Base-by-base conservation (phyloP, 345 rosid species). In the Brassica carinata region DNA sequence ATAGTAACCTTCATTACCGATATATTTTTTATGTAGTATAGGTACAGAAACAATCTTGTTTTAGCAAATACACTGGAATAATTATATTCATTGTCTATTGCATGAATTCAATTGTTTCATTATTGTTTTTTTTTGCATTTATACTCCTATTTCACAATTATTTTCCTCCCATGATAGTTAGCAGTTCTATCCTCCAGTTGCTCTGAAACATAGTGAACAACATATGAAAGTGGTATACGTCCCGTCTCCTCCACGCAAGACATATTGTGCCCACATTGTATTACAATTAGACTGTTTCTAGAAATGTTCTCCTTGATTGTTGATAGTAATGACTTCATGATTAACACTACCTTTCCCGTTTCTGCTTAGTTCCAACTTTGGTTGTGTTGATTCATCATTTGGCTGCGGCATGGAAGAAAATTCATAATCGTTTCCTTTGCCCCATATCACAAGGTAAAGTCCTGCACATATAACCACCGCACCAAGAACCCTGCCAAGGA, bases 371-470 rank as follows among this genome's bases (percentile, higher is more conserved):
- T 77, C 51, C 62, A 78, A 76, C 18, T 79, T 75, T 13, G 80
- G 65, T 33, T 87, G 67, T 69, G 81, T 63, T 66, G 69, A 72
- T 72, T 78, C 83, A 57, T 79, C 84, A 48, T 63, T 2, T 6
- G 26, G 48, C 1, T 2, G 36, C 18, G 17, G 26, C 17, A 73
- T 64, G 7, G 86, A 30, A 34, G 78, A 17, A 30, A 81, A 73
- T 34, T 78, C 1, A 62, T 90, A 61, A 79, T 94, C 98, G 78
- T 92, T 91, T 79, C 87, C 74, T 82, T 92, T 94, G 3, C 98
- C 97, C 98, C 98, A 94, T 5, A 92, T 84, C 17, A 94, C 97
- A 29, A 91, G 87, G 81, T 89, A 92, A 27, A 94, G 68, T 26
- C 98, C 98, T 67, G 78, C 94, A 55, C 91, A 91, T 71, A 92